Evolutionary conservation across 2,329 filamentous ascomycete genomes (phyloP).

Genomic region (Talaromyces sp.): DNA sequence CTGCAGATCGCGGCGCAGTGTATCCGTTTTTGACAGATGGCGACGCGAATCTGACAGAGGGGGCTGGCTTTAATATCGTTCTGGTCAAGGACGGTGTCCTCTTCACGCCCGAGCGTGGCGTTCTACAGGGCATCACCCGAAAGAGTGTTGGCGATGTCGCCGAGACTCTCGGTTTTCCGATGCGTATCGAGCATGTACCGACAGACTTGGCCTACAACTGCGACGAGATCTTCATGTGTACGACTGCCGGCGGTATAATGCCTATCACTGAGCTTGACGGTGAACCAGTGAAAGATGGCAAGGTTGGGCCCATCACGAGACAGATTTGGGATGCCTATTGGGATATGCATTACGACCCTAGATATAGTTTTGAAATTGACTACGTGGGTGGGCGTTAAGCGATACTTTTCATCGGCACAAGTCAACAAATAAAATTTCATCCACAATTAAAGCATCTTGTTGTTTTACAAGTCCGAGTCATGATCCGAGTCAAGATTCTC

Average conservation of each 20-base stretch:
- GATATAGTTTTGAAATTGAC: slow-evolving; percentile 26
- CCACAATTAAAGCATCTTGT: too few species aligned
- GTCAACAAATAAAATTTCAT: too few species aligned
- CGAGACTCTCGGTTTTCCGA: slow-evolving; percentile 23
- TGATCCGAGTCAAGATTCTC: too few species aligned
- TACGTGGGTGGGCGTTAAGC: not conserved
- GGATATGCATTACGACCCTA: slow-evolving; percentile 41
- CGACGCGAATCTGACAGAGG: slow-evolving; percentile 43
- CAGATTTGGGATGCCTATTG: slow-evolving; percentile 50
- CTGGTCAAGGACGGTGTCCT: slow-evolving; percentile 42
- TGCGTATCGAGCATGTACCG: slow-evolving; percentile 39
- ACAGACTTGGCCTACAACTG: slow-evolving; percentile 36
- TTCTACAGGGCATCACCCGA: slow-evolving; percentile 45
- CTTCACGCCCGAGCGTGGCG: slow-evolving; percentile 45
- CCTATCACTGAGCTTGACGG: slow-evolving; percentile 46
- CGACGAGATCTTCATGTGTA: slow-evolving; percentile 51
- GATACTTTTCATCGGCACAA: too few species aligned
- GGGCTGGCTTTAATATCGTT: slow-evolving; percentile 46
- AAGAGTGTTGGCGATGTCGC: slow-evolving; percentile 46
- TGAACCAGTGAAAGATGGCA: slow-evolving; percentile 35
- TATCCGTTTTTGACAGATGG: slow-evolving; percentile 50
- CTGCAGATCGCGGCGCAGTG: slow-evolving; percentile 40
- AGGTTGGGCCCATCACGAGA: slow-evolving; percentile 42
- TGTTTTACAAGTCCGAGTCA: too few species aligned
- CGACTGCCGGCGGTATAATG: slow-evolving; percentile 51